Conservation (phyloP, 768 basidiomycete species). For the Boletales sp. region DNA sequence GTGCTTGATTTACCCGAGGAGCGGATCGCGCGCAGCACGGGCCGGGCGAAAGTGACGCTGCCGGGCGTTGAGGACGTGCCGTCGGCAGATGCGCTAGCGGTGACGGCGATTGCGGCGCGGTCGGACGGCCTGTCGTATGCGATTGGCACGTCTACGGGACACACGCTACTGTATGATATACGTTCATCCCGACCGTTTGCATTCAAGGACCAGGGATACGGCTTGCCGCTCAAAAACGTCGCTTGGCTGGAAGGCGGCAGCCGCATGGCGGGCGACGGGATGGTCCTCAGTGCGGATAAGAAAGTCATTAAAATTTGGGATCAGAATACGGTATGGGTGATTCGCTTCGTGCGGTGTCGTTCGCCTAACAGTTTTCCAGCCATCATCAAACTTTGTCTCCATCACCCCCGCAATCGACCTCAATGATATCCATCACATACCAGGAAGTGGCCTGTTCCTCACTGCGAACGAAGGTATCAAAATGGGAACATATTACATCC, state of each 20-base stretch:
- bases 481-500: constrained; percentile 92
- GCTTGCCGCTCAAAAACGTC: constrained; percentile 80
- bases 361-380: constrained; percentile 41
- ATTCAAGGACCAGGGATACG: constrained; percentile 95
- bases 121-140: constrained; percentile 91
- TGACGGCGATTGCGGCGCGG: constrained; percentile 84
- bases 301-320: constrained; percentile 99
- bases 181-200: constrained; percentile 81
- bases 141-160: constrained; percentile 91
- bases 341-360: not conserved
- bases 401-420: constrained; percentile 89
- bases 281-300: constrained; percentile 90
- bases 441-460: constrained; percentile 84
- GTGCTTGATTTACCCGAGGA: constrained; percentile 56
- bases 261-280: constrained; percentile 80
- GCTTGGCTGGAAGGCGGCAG: constrained; percentile 88
- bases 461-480: constrained; percentile 96
- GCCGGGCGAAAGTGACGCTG: constrained; percentile 26
- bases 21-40: constrained; percentile 44
- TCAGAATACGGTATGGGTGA: constrained; percentile 61
- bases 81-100: constrained; percentile 38
- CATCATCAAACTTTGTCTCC: constrained; percentile 83
- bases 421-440: constrained; percentile 87
- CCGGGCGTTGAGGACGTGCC: constrained; percentile 37
- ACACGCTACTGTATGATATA: constrained; percentile 92